Percentiles rank a stretch among this genome's conserved stretches.
Evolutionary conservation across 805 yeast species (phyloP).

Genomic region (Helenozyma baotianmanensis): DNA sequence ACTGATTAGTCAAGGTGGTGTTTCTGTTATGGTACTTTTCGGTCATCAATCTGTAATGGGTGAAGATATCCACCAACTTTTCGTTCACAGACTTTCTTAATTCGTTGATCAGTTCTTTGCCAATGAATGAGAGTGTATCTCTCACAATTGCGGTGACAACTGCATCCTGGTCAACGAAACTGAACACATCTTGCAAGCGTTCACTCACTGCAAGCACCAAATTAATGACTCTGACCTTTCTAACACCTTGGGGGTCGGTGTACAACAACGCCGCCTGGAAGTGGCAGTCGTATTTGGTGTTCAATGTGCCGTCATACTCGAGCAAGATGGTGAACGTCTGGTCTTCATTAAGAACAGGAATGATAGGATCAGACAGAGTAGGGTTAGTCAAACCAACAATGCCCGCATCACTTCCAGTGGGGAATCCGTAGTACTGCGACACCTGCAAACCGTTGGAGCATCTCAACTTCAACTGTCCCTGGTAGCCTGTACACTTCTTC

Average conservation of each 20-base stretch:
- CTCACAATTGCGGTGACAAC: conserved; percentile 36
- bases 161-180: conserved; percentile 66
- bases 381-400: conserved; percentile 15
- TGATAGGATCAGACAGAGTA: conserved; percentile 52
- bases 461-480: conserved; percentile 78
- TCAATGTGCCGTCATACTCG: conserved; percentile 69
- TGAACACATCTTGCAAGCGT: conserved; percentile 66
- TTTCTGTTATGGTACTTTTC: conserved; percentile 35
- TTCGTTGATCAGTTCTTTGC: conserved; percentile 34
- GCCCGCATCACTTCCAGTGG: conserved; percentile 21
- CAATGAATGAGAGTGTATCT: conserved; percentile 38
- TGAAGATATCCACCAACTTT: conserved; percentile 41
- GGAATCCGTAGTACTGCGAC: conserved; percentile 62
- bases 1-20: conserved; percentile 45
- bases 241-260: conserved; percentile 68
- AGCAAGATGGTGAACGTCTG: conserved; percentile 69
- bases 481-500: conserved; percentile 58
- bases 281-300: conserved; percentile 71
- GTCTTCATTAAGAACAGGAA: conserved; percentile 62
- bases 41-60: conserved; percentile 49
- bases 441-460: conserved; percentile 87
- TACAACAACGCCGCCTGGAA: conserved; percentile 88
- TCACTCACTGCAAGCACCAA: conserved; percentile 77
- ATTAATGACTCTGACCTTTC: conserved; percentile 86
- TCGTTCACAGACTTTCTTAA: conserved; percentile 35